Evolutionary conservation across 371 early-diverging fungal species (phyloP), one percentile per base, ranked within the genome.

Genomic region (Mucor racemosus): DNA sequence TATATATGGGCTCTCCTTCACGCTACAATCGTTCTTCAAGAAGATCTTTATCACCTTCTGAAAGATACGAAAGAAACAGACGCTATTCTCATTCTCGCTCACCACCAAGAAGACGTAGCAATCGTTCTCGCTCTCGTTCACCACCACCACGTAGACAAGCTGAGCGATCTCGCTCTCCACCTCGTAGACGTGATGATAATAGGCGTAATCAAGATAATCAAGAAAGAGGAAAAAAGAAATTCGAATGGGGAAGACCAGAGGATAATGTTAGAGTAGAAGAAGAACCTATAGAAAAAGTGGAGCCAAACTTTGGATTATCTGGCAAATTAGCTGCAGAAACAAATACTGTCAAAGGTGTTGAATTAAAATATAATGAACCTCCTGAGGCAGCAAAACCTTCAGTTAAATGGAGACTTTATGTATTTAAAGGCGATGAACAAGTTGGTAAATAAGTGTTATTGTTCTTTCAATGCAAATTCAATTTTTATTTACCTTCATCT

Each of bases 351-450:
- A 94, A 92, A 59, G 97, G 97, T 31, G 91, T 94, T 0, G 84
- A 91, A 21, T 73, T 96, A 19, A 97, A 97, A 73, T 94, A 94
- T 73, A 85, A 85, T 64, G 97, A 96, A 69, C 98, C 98, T 0
- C 84, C 92, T 0, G 98, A 98, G 71, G 94, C 97, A 0, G 81
- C 94, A 34, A 90, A 89, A 58, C 94, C 97, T 1, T 79, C 68
- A 9, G 69, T 76, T 21, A 82, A 82, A 62, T 96, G 92, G 91
- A 84, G 97, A 64, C 76, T 97, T 31, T 95, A 96, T 75, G 94
- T 96, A 0, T 98, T 96, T 76, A 97, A 97, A 73, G 94, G 92
- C 41, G 86, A 89, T 55, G 89, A 96, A 56, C 91, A 95, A 69
- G 78, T 95, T 38, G 97, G 92, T 91, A 80, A 63, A 70, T 26